These are phyloP conservation scores for Gloeophyllum trabeum DNA, from an alignment of 768 basidiomycete genomes.

Conservation along the genomic window DNA sequence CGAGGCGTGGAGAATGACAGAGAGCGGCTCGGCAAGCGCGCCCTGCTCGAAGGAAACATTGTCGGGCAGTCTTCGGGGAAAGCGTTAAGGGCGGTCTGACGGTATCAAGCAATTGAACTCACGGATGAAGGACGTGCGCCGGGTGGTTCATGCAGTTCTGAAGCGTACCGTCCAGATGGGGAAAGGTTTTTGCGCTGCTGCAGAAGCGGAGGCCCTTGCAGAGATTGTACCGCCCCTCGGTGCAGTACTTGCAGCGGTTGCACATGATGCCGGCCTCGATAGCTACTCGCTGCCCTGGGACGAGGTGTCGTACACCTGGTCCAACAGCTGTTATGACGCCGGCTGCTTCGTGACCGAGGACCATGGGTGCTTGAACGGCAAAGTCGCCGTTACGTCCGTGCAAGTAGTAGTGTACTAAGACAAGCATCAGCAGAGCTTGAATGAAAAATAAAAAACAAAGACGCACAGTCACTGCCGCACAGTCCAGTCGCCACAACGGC, in stretches of 20 bases:
- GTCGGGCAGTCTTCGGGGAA: slow-evolving; percentile 53
- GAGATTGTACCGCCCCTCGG: slow-evolving; percentile 80
- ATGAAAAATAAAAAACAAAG: slow-evolving; percentile 2
- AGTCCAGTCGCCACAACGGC: slow-evolving; percentile 76
- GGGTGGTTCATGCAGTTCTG: slow-evolving; percentile 87
- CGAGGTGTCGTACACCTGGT: slow-evolving; percentile 49
- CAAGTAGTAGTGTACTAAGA: slow-evolving; percentile 78
- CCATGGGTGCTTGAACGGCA: slow-evolving; percentile 72
- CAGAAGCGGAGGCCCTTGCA: slow-evolving; percentile 88
- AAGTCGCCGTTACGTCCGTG: slow-evolving; percentile 92
- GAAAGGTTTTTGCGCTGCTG: slow-evolving; percentile 82
- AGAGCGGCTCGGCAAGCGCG: slow-evolving; percentile 88
- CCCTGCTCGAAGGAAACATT: slow-evolving; percentile 68
- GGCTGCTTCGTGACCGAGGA: slow-evolving; percentile 91
- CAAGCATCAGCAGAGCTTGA: slow-evolving; percentile 4
- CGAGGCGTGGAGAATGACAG: slow-evolving; percentile 66
- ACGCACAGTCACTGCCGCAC: slow-evolving; percentile 77
- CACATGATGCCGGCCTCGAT: slow-evolving; percentile 93
- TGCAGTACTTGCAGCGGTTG: slow-evolving; percentile 58
- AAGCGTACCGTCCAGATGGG: slow-evolving; percentile 88
- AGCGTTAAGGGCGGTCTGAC: slow-evolving; percentile 5
- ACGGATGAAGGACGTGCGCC: slow-evolving; percentile 79
- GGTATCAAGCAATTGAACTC: slow-evolving; percentile 21
- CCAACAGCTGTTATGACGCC: slow-evolving; percentile 82
- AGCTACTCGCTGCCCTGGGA: slow-evolving; percentile 79